A percentile compares a stretch with the other conserved stretches of the same genome.
phyloP scores from a whole-genome alignment of 352 stramenopile species.

The Phytophthora pistaciae region DNA sequence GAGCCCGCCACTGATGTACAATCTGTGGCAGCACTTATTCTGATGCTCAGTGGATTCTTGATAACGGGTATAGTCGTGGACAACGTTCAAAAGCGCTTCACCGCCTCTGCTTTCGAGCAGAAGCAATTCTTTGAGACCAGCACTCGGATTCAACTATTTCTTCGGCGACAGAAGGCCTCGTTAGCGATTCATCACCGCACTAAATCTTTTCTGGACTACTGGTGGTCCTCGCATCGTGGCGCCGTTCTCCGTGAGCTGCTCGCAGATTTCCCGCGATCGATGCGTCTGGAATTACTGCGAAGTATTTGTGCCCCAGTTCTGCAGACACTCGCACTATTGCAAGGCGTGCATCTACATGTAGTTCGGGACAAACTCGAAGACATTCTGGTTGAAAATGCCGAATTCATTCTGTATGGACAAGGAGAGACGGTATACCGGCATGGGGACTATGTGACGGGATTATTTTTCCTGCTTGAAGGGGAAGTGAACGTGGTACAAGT shows the following conservation, averaged over 20 bases:
- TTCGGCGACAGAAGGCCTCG: conserved; percentile 52
- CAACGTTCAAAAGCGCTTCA: conserved; percentile 58
- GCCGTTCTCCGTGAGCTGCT: conserved; percentile 52
- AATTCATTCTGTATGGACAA: conserved; percentile 60
- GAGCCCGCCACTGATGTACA: not conserved
- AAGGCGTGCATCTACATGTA: conserved; percentile 28
- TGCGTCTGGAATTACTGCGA: conserved; percentile 50
- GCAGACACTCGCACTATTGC: conserved; percentile 45
- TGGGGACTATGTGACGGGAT: conserved; percentile 55
- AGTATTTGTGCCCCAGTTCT: conserved; percentile 50
- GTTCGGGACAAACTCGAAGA: conserved; percentile 41
- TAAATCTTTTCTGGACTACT: conserved; percentile 66
- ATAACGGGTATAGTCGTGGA: conserved; percentile 31
- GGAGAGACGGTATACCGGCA: conserved; percentile 57
- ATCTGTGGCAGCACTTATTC: not conserved
- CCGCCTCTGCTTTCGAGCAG: conserved; percentile 53
- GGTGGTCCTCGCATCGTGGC: conserved; percentile 62
- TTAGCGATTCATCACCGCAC: conserved; percentile 50
- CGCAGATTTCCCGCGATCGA: conserved; percentile 44
- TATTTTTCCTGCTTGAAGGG: conserved; percentile 58
- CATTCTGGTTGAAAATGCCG: conserved; percentile 46
- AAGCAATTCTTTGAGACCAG: conserved; percentile 57
- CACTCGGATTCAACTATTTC: conserved; percentile 55
- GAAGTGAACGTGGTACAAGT: conserved; percentile 42
- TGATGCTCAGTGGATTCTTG: not conserved